Base-by-base conservation (phyloP, 2,329 filamentous ascomycete genomes). In the Ceratocystis ficicola region DNA sequence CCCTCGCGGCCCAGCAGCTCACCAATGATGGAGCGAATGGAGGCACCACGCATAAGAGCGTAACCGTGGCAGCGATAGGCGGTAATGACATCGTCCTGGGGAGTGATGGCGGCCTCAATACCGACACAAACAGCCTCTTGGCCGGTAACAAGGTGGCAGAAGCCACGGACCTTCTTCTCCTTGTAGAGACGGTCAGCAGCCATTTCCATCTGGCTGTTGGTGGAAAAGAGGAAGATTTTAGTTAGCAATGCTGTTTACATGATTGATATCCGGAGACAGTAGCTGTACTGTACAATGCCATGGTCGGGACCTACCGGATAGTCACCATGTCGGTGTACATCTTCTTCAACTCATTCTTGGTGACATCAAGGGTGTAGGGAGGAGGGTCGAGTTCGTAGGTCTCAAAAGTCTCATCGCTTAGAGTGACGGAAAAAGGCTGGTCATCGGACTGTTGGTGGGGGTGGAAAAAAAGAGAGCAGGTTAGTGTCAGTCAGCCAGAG, bases 101-200 rank as follows among this genome's bases (percentile, higher is more conserved):
- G 91, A 73, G 86, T 89, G 75, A 99, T 89, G 71, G 92, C 92
- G 77, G 96, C 90, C 81, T 99, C 94, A 74, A 99, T 97, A 76
- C 94, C 94, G 72, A 92, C 87, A 68, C 94, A 91, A 71, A 99
- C 94, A 70, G 94, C 94, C 83, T 99, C 94, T 80, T 99, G 94
- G 69, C 94, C 94, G 68, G 89, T 95, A 68, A 94, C 97, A 78
- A 99, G 80, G 81, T 99, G 94, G 81, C 94, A 99, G 88, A 99
- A 99, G 80, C 94, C 94, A 73, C 94, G 89, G 73, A 99, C 97
- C 85, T 99, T 97, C 88, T 99, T 99, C 83, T 97, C 94, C 83
- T 99, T 99, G 89, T 99, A 99, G 74, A 99, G 83, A 76, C 93
- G 86, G 77, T 99, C 94, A 80, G 94, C 91, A 71, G 93, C 92